A percentile compares a stretch with the other conserved stretches of the same genome.
phyloP scores from a whole-genome alignment of 2,329 filamentous ascomycete genomes.

The Didymella lethalis region DNA sequence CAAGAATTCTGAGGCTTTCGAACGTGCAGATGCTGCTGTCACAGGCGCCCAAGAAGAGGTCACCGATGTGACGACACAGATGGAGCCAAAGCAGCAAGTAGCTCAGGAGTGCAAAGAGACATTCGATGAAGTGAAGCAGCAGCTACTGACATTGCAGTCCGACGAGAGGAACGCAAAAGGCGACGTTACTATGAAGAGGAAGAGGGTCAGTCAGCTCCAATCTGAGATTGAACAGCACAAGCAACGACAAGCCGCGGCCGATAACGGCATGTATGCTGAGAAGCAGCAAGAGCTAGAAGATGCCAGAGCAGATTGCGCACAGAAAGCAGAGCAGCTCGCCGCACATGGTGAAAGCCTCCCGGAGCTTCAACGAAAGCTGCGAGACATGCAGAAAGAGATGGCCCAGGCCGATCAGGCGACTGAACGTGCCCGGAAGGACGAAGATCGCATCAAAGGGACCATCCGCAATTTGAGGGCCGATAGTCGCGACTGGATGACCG shows the following conservation, averaged over 20 bases:
- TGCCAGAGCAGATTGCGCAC: conserved; percentile 60
- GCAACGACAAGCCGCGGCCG: conserved; percentile 65
- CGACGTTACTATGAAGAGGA: conserved; percentile 63
- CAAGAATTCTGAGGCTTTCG: conserved; percentile 53
- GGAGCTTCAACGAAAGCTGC: conserved; percentile 48
- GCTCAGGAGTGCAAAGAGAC: conserved; percentile 60
- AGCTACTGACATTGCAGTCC: conserved; percentile 60
- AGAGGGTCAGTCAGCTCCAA: conserved; percentile 53
- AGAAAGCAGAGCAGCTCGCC: conserved; percentile 55
- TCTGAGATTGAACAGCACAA: conserved; percentile 63
- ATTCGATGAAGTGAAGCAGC: conserved; percentile 62
- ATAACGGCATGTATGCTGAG: conserved; percentile 72
- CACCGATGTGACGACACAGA: conserved; percentile 44
- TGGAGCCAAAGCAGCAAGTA: conserved; percentile 57
- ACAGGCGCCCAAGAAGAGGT: conserved; percentile 49
- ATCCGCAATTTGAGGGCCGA: conserved; percentile 63
- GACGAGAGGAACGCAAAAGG: conserved; percentile 72
- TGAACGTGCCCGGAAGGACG: conserved; percentile 55
- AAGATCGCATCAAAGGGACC: conserved; percentile 60
- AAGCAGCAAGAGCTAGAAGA: conserved; percentile 68
- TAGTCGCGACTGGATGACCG: conserved; percentile 67
- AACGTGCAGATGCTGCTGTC: conserved; percentile 53
- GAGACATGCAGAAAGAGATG: conserved; percentile 40
- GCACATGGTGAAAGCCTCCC: conserved; percentile 51
- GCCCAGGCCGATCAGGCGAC: conserved; percentile 33